phyloP scores from a whole-genome alignment of 2,329 filamentous ascomycete genomes.

The Aspergillus sp. region DNA sequence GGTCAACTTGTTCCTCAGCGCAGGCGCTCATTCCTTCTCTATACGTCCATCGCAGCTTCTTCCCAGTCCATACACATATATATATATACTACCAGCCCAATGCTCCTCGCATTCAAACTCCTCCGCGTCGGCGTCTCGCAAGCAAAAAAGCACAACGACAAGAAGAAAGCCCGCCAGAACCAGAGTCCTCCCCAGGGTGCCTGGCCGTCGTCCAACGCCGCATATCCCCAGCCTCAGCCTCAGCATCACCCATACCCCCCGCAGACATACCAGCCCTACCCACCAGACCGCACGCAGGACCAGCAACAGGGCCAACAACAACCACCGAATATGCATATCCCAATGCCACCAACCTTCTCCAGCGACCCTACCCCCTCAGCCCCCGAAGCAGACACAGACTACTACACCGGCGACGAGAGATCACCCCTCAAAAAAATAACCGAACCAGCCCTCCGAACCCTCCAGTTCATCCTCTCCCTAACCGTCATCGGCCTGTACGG shows the following conservation, averaged over 20 bases:
- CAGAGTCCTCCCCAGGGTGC: too few relatives aligned
- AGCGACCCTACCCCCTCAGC: conserved; percentile 12
- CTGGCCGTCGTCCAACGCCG: too few relatives aligned
- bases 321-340: too few relatives aligned
- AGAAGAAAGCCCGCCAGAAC: conserved; percentile 13
- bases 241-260: too few relatives aligned
- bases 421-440: conserved; percentile 14
- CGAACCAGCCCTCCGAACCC: conserved; percentile 51
- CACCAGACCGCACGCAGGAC: too few relatives aligned
- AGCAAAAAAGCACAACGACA: conserved; percentile 22
- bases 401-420: conserved; percentile 9
- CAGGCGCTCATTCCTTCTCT: neutral
- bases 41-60: neutral
- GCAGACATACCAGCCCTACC: too few relatives aligned
- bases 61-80: conserved; percentile 2
- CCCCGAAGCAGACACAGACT: conserved; percentile 11
- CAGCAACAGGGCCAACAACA: too few relatives aligned
- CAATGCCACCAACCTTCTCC: too few relatives aligned
- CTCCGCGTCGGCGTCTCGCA: conserved; percentile 19
- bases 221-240: conserved; percentile 10
- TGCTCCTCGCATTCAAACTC: conserved; percentile 20
- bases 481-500: conserved; percentile 73
- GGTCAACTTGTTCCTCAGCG: conserved; percentile 2
- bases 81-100: conserved; percentile 14
- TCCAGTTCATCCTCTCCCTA: conserved; percentile 67